Base-by-base conservation (phyloP, 2,329 filamentous ascomycete species). In the Alternaria triticimaculans region DNA sequence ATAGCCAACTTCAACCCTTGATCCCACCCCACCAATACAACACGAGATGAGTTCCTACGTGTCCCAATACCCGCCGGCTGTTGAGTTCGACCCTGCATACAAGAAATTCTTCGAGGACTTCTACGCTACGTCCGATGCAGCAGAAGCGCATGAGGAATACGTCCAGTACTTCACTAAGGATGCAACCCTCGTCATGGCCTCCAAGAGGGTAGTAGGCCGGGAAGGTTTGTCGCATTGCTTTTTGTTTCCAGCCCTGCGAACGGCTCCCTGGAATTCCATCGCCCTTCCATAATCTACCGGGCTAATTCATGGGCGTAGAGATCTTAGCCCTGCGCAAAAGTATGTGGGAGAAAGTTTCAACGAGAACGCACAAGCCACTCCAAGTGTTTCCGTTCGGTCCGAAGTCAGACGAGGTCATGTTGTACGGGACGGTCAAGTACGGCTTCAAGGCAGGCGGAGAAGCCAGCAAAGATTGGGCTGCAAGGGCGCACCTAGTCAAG, bases 351-450 rank as follows among this genome's bases (percentile, higher is more conserved):
- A 83, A 83, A 50, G 82, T 88, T 4, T 73, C 80, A 1, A 80
- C 79, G 46, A 78, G 86, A 23, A 76, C 78, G 26, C 86, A 87
- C 70, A 76, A 75, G 5, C 80, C 84, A 0, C 56, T 76, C 1
- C 84, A 85, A 76, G 80, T 87, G 37, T 87, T 84, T 69, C 81
- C 85, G 0, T 87, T 85, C 71, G 83, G 84, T 8, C 61, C 77
- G 3, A 76, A 78, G 43, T 74, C 81, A 2, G 75, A 84, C 28
- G 84, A 87, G 66, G 80, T 86, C 18, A 87, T 88, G 86, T 68
- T 87, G 5, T 83, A 83, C 66, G 86, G 86, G 1, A 84, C 76
- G 4, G 87, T 88, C 12, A 81, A 81, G 45, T 88, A 87, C 74
- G 81, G 72, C 14, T 70, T 88, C 58, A 87, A 86, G 70, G 84